Conservation (phyloP, 768 basidiomycete genomes). For the Favolaschia claudopus region DNA sequence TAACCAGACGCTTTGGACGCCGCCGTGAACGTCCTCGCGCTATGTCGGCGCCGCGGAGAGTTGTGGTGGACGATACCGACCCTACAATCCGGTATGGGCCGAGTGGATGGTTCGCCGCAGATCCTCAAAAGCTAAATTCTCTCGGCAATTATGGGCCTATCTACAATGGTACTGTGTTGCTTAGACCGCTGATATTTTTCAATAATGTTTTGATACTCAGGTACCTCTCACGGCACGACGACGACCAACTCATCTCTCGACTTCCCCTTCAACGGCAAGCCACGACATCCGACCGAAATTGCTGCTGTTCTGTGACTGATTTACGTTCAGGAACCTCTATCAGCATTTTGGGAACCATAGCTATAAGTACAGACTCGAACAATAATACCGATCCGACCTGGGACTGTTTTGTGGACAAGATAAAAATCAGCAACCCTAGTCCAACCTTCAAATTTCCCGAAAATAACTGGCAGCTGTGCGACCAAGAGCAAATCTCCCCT, state of each 20-base stretch:
- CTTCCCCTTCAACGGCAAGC: slow-evolving; percentile 19
- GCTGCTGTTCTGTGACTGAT: slow-evolving; percentile 12
- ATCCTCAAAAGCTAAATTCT: slow-evolving; percentile 33
- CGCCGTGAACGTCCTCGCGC: no score
- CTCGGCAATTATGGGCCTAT: slow-evolving; percentile 42
- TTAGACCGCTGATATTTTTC: no score
- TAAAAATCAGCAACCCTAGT: slow-evolving; percentile 27
- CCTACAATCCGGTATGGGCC: slow-evolving; percentile 38
- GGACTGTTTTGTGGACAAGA: slow-evolving; percentile 42
- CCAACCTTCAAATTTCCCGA: slow-evolving; percentile 31
- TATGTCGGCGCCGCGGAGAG: slow-evolving; percentile 34
- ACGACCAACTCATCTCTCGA: slow-evolving; percentile 2
- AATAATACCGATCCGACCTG: slow-evolving; percentile 37
- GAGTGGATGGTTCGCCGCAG: slow-evolving; percentile 37
- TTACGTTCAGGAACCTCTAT: slow-evolving; percentile 35
- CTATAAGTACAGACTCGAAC: slow-evolving; percentile 8
- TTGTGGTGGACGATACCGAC: slow-evolving; percentile 45
- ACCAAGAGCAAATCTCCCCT: slow-evolving; percentile 26
- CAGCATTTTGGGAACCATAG: slow-evolving; percentile 33
- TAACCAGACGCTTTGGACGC: no score
- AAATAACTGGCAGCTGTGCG: slow-evolving; percentile 44
- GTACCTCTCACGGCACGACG: slow-evolving; percentile 9
- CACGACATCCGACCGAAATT: neutral
- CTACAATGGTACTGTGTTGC: slow-evolving; percentile 37
- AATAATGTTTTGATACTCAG: no score